Evolutionary conservation across 768 basidiomycete species (phyloP).

Genomic region (Collybia sordida): DNA sequence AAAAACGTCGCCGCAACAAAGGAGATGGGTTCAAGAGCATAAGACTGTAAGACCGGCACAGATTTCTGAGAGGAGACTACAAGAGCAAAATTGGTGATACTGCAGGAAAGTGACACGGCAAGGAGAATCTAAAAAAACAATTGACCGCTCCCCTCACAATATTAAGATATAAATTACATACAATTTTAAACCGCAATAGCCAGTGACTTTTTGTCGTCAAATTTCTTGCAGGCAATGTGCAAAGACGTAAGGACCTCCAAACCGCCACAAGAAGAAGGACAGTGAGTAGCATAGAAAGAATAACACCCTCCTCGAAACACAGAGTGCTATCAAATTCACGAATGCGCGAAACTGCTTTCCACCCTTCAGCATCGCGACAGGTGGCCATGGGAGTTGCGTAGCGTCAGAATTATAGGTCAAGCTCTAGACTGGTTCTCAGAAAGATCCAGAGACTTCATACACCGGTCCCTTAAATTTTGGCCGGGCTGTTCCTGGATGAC

Average conservation of each 20-base stretch:
- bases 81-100: conserved; percentile 41
- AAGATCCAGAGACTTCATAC: too few relatives aligned
- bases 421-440: too few relatives aligned
- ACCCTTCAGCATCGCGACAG: conserved; percentile 65
- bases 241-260: conserved; percentile 32
- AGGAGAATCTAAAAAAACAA: conserved; percentile 42
- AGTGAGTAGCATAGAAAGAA: conserved; percentile 55
- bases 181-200: conserved; percentile 64
- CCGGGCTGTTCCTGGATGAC: background rate
- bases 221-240: conserved; percentile 19
- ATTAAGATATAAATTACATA: conserved; percentile 33
- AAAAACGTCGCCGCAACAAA: conserved; percentile 48
- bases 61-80: conserved; percentile 31
- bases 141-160: conserved; percentile 1
- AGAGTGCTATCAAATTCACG: conserved; percentile 76
- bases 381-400: conserved; percentile 29
- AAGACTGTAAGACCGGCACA: conserved; percentile 47
- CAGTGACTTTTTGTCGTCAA: conserved; percentile 48
- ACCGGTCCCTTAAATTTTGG: background rate
- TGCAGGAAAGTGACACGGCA: conserved; percentile 42
- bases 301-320: conserved; percentile 77
- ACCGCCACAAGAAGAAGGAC: conserved; percentile 42
- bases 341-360: conserved; percentile 53
- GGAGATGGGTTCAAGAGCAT: conserved; percentile 59
- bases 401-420: background rate